These are phyloP conservation scores for Colletotrichum sansevieriae DNA, from an alignment of 2,329 filamentous ascomycete genomes.

Conservation along the genomic window DNA sequence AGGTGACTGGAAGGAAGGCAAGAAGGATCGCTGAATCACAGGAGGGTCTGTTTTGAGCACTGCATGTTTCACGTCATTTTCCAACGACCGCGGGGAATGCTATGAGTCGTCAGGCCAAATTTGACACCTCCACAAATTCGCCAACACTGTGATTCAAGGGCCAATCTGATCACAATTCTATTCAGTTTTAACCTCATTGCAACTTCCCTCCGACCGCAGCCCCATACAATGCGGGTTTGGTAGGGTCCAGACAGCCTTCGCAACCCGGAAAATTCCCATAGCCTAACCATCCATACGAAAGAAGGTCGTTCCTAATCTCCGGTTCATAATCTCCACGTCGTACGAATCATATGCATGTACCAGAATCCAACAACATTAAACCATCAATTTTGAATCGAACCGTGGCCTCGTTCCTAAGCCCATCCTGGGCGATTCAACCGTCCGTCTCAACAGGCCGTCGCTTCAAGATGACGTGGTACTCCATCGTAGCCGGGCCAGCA, in stretches of 20 bases:
- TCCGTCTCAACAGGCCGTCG: not conserved
- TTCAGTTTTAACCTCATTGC: too few species aligned
- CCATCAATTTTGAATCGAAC: not conserved
- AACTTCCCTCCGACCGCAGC: too few species aligned
- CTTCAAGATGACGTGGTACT: not conserved
- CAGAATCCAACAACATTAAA: constrained; percentile 39
- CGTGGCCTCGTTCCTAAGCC: not conserved
- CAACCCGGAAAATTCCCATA: not conserved
- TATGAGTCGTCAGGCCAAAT: not conserved
- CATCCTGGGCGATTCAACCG: constrained; percentile 4
- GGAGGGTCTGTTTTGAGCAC: not conserved
- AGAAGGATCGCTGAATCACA: constrained; percentile 61
- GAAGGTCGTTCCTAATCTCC: constrained; percentile 15
- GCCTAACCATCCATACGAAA: constrained; percentile 5
- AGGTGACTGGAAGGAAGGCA: constrained; percentile 57
- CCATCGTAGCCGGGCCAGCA: constrained; percentile 1
- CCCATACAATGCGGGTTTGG: too few species aligned
- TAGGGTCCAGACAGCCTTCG: not conserved
- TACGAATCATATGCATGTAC: constrained; percentile 44
- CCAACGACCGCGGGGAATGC: not conserved
- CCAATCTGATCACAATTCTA: too few species aligned
- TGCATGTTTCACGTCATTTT: not conserved
- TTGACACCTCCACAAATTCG: too few species aligned
- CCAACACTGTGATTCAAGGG: too few species aligned
- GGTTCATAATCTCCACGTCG: constrained; percentile 31